Percentiles rank a stretch among this genome's conserved stretches.
These are phyloP conservation scores for Cladorrhinum sp. DNA, from an alignment of 2,329 filamentous ascomycete species.

Conservation along the genomic window DNA sequence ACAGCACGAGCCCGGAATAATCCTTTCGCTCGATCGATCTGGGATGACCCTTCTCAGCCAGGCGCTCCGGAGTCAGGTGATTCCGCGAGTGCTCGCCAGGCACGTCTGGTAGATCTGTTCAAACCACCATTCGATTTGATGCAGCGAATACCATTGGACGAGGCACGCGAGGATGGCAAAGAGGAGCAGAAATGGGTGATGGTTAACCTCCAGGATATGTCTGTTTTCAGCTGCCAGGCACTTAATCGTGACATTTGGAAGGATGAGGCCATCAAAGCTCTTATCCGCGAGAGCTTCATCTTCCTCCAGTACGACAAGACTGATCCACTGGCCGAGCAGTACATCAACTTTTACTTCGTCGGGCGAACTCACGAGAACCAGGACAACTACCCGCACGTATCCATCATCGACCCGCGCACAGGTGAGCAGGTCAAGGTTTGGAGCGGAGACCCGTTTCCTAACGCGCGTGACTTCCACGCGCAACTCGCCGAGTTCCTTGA, in stretches of 20 bases:
- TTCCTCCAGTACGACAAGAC: slow-evolving; percentile 90
- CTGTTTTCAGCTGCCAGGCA: slow-evolving; percentile 90
- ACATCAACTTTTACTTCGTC: slow-evolving; percentile 85
- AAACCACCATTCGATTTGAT: slow-evolving; percentile 91
- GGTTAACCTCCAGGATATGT: slow-evolving; percentile 91
- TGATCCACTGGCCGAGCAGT: slow-evolving; percentile 62
- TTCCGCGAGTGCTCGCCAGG: slow-evolving; percentile 67
- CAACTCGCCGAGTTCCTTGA: slow-evolving; percentile 96
- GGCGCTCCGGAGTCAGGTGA: slow-evolving; percentile 29
- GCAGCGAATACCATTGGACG: slow-evolving; percentile 73
- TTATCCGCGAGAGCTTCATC: slow-evolving; percentile 87
- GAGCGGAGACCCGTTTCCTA: slow-evolving; percentile 79
- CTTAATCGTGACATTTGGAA: slow-evolving; percentile 97
- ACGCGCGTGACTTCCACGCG: slow-evolving; percentile 76
- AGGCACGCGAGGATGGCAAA: slow-evolving; percentile 80
- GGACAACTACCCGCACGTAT: slow-evolving; percentile 94
- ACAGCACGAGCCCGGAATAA: slow-evolving; percentile 28
- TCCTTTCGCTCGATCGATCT: slow-evolving; percentile 40
- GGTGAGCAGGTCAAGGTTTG: slow-evolving; percentile 97
- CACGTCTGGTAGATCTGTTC: slow-evolving; percentile 84
- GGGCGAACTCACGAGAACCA: slow-evolving; percentile 68
- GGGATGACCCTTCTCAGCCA: slow-evolving; percentile 33
- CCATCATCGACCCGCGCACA: slow-evolving; percentile 91
- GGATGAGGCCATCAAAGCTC: slow-evolving; percentile 71
- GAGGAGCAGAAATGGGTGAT: slow-evolving; percentile 90